These are phyloP conservation scores for Aegilops umbellulata DNA, from an alignment of 176 grass and related monocot species.

Conservation along the genomic window DNA sequence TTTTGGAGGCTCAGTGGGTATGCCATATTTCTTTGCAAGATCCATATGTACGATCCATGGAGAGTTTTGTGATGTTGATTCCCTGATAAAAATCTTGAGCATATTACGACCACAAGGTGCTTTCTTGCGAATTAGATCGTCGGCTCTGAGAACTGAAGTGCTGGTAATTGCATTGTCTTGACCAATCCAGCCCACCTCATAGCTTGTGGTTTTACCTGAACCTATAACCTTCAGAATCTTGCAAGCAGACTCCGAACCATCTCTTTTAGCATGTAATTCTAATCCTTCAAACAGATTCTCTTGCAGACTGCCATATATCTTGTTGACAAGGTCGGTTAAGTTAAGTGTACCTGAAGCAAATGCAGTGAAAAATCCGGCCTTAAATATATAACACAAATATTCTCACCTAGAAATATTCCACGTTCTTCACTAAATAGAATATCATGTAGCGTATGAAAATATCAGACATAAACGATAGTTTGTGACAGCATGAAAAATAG, in stretches of 20 bases:
- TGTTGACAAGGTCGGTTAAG: constrained; percentile 68
- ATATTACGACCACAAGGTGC: constrained; percentile 50
- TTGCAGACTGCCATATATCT: constrained; percentile 55
- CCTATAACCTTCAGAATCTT: constrained; percentile 73
- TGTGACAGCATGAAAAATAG: neutral
- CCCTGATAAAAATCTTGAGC: constrained; percentile 72
- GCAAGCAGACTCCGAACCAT: constrained; percentile 55
- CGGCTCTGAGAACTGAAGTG: constrained; percentile 58
- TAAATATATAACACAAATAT: constrained; percentile 11
- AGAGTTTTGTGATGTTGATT: constrained; percentile 56
- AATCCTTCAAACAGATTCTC: constrained; percentile 68
- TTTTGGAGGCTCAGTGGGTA: constrained; percentile 58
- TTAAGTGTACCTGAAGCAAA: constrained; percentile 66
- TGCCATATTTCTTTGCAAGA: constrained; percentile 68
- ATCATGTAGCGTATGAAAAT: neutral
- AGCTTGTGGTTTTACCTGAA: constrained; percentile 42
- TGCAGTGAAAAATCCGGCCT: neutral
- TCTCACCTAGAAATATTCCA: neutral
- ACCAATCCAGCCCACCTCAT: constrained; percentile 76
- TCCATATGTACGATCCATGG: constrained; percentile 79
- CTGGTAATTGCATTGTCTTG: constrained; percentile 52
- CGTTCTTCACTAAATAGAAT: neutral
- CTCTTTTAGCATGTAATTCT: constrained; percentile 69
- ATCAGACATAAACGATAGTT: constrained; percentile 1
- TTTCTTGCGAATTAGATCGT: constrained; percentile 65